These are phyloP conservation scores for Paecilomyces sp. DNA, from an alignment of 2,329 filamentous ascomycete species.

Conservation along the genomic window DNA sequence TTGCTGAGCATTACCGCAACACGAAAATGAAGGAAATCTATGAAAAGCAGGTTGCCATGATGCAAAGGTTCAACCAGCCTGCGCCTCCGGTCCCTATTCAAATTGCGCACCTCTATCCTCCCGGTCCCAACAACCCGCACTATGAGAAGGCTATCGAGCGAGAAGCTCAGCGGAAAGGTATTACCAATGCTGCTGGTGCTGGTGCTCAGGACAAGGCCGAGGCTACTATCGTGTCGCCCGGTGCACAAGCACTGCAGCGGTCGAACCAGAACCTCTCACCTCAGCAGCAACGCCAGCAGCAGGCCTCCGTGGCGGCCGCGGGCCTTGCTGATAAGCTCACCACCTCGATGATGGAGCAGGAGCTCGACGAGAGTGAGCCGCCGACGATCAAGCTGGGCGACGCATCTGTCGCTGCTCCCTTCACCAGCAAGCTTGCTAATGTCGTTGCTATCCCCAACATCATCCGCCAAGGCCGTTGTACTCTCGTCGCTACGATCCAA, in stretches of 20 bases:
- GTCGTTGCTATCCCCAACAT: conserved; percentile 98
- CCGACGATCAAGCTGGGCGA: conserved; percentile 96
- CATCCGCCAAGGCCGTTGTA: conserved; percentile 94
- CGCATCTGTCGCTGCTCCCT: conserved; percentile 92
- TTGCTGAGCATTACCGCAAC: conserved; percentile 86
- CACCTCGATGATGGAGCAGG: conserved; percentile 78
- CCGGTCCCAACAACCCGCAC: conserved; percentile 85
- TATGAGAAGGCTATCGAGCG: conserved; percentile 86
- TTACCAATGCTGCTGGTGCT: conserved; percentile 46
- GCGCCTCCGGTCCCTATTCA: conserved; percentile 82
- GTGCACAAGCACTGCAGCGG: conserved; percentile 54
- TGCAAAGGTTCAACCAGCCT: conserved; percentile 93
- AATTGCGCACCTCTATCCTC: conserved; percentile 91
- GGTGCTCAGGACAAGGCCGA: conserved; percentile 47
- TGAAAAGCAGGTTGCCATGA: conserved; percentile 86
- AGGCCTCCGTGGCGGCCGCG: conserved; percentile 63
- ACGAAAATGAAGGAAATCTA: conserved; percentile 99
- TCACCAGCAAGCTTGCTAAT: conserved; percentile 95
- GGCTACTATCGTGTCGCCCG: conserved; percentile 61
- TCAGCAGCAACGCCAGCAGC: conserved; percentile 45
- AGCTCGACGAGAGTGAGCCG: conserved; percentile 82
- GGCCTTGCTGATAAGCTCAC: conserved; percentile 82
- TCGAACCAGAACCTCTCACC: conserved; percentile 41
- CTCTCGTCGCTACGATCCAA: conserved; percentile 94
- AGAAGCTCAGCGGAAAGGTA: conserved; percentile 72